Evolutionary conservation across 73 alveolate genomes (phyloP), one percentile per base, ranked within the genome.

Genomic region (Stentor roeselii): DNA sequence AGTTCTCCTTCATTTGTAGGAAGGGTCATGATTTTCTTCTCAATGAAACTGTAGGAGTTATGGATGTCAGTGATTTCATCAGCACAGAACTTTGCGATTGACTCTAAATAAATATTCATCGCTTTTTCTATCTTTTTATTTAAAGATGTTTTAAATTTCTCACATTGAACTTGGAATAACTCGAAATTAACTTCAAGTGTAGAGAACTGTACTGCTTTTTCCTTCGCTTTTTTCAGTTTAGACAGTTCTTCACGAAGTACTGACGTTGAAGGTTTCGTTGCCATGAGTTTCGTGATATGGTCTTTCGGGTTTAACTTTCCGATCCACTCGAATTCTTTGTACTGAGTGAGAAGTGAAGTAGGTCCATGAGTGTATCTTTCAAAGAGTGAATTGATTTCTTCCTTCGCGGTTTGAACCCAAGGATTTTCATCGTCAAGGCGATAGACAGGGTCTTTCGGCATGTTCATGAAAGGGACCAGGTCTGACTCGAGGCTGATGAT

Each of bases 1-100:
- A 91, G 91, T 36, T 88, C 91, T 31, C 80, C 85, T 61, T 91
- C 96, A 82, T 91, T 86, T 30, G 84, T 86, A 0, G 96, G 96
- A 30, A 82, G 89, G 39, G 83, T 42, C 58, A 34, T 82, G 82
- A 91, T 84, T 61, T 80, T 38, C 67, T 88, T 86, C 36, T 76
- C 37, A 91, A 88, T 91, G 42, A 83, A 84, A 11, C 78, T 82
- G 83, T 90, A 90, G 50, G 88, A 61, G 41, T 80, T 59, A 32
- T 60, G 32, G 39, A 90, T 86, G 27, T 87, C 84, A 40, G 83
- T 86, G 35, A 90, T 88, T 3, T 92, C 76, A 74, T 84, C 84
- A 31, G 75, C 78, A 39, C 96, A 90, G 83, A 75, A 90, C n/a
- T 88, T 86, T 75, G 83, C 41, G 41, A 86, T 88, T 3, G 86